A percentile compares a stretch with the other conserved stretches of the same genome.
These are phyloP conservation scores for Fomitopsis betulina DNA, from an alignment of 1,284 basidiomycete genomes.

Conservation along the genomic window DNA sequence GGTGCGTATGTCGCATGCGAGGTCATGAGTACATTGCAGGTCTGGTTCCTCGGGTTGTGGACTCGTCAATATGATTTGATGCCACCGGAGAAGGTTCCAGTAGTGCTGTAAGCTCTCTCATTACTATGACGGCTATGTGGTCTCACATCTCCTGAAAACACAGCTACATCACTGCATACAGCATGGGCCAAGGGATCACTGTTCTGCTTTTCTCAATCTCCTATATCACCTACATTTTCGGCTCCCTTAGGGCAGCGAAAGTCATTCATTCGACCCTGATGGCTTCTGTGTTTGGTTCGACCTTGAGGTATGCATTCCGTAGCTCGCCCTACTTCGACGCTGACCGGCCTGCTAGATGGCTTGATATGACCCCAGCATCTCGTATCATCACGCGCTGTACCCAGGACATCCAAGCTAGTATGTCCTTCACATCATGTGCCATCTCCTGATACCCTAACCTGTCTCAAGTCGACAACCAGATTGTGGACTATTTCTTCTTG, in stretches of 20 bases:
- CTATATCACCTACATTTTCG: slow-evolving; percentile 33
- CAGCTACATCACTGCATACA: slow-evolving; percentile 42
- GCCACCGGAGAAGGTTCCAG: slow-evolving; percentile 19
- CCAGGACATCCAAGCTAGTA: slow-evolving; percentile 46
- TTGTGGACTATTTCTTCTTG: slow-evolving; percentile 23
- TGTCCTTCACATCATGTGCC: not conserved
- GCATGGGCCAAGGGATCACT: slow-evolving; percentile 28
- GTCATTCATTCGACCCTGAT: slow-evolving; percentile 56
- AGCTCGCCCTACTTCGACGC: not conserved
- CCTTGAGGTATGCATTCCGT: slow-evolving; percentile 35
- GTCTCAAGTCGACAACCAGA: slow-evolving; percentile 25
- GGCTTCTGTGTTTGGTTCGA: slow-evolving; percentile 50
- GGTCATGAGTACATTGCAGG: slow-evolving; percentile 8
- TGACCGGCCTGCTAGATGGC: slow-evolving; percentile 34
- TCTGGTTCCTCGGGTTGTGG: slow-evolving; percentile 28
- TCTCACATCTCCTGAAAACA: slow-evolving; percentile 12
- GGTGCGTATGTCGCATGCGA: slow-evolving; percentile 17
- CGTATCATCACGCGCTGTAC: slow-evolving; percentile 56
- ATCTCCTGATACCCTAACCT: not conserved
- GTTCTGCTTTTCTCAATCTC: slow-evolving; percentile 24
- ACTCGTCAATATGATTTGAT: slow-evolving; percentile 28
- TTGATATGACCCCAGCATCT: slow-evolving; percentile 54
- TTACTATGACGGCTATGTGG: not conserved
- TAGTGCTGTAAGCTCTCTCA: slow-evolving; percentile 16
- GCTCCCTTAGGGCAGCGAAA: slow-evolving; percentile 47